phyloP scores from a whole-genome alignment of 345 rosid species.

The Laguncularia racemosa region DNA sequence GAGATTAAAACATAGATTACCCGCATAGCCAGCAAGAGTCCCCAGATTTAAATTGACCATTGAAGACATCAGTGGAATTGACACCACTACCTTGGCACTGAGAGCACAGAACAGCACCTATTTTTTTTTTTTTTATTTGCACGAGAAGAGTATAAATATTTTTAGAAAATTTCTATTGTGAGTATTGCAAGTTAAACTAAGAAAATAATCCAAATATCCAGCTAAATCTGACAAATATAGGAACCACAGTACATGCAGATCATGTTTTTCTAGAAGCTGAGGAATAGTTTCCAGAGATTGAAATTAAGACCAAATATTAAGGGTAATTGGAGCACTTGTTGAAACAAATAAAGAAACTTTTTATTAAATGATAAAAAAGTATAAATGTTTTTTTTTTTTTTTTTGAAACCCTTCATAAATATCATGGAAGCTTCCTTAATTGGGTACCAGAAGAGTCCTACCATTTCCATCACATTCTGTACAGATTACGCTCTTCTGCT shows the following conservation, averaged over 20 bases:
- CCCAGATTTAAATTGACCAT: slow-evolving; percentile 47
- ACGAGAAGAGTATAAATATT: no score
- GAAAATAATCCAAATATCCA: neutral
- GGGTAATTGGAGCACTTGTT: no score
- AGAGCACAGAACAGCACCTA: slow-evolving; percentile 48
- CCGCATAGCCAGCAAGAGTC: slow-evolving; percentile 60
- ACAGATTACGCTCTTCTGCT: slow-evolving; percentile 38
- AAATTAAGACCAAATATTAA: no score
- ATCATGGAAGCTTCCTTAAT: no score
- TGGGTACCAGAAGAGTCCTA: no score
- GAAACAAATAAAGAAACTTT: no score
- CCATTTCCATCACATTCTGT: slow-evolving; percentile 44
- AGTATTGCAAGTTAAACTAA: neutral
- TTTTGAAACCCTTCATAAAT: no score
- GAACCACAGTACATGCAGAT: neutral
- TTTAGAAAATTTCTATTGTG: no score
- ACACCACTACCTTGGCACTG: slow-evolving; percentile 60
- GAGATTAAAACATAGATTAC: slow-evolving; percentile 15
- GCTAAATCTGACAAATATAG: neutral
- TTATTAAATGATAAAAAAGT: no score
- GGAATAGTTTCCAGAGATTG: no score
- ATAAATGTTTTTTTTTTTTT: no score
- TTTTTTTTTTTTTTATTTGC: neutral
- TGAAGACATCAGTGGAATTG: slow-evolving; percentile 42
- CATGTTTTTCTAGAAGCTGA: no score